phyloP scores from a whole-genome alignment of 805 yeast genomes.

The Cyberlindnera nakhonratchasimensis region DNA sequence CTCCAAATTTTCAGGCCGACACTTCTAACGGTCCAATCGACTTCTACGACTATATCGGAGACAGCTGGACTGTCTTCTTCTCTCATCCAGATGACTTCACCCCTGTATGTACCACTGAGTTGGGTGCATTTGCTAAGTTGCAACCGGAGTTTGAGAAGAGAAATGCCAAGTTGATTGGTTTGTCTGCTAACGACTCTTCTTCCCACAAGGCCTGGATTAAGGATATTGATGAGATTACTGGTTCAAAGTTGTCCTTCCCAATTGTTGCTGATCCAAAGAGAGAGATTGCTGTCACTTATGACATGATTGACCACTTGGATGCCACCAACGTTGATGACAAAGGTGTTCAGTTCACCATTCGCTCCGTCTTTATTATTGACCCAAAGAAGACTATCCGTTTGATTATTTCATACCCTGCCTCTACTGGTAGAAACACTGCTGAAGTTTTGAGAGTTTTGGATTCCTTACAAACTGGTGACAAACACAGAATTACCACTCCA shows the following conservation, averaged over 20 bases:
- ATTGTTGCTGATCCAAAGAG: constrained; percentile 64
- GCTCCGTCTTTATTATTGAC: constrained; percentile 71
- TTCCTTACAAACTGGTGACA: constrained; percentile 63
- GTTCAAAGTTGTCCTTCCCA: constrained; percentile 57
- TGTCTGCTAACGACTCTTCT: constrained; percentile 60
- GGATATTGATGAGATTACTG: constrained; percentile 67
- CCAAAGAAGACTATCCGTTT: constrained; percentile 61
- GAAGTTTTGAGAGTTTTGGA: constrained; percentile 69
- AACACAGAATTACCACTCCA: constrained; percentile 63
- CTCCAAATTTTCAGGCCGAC: constrained; percentile 64
- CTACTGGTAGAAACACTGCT: constrained; percentile 74
- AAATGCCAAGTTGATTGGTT: constrained; percentile 63
- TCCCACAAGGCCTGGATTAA: constrained; percentile 67
- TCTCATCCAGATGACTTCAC: constrained; percentile 79
- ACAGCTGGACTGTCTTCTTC: constrained; percentile 63
- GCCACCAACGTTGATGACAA: constrained; percentile 62
- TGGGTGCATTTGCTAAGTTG: constrained; percentile 71
- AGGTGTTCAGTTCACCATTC: constrained; percentile 63
- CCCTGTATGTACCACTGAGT: constrained; percentile 76
- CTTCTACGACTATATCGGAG: constrained; percentile 61
- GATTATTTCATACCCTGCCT: constrained; percentile 66
- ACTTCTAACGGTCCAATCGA: constrained; percentile 61
- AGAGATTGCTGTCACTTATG: constrained; percentile 57
- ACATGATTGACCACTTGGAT: constrained; percentile 71
- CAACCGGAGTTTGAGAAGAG: constrained; percentile 66